These are phyloP conservation scores for Aspergillus saccharolyticus DNA, from an alignment of 495 filamentous ascomycete species.

Conservation along the genomic window DNA sequence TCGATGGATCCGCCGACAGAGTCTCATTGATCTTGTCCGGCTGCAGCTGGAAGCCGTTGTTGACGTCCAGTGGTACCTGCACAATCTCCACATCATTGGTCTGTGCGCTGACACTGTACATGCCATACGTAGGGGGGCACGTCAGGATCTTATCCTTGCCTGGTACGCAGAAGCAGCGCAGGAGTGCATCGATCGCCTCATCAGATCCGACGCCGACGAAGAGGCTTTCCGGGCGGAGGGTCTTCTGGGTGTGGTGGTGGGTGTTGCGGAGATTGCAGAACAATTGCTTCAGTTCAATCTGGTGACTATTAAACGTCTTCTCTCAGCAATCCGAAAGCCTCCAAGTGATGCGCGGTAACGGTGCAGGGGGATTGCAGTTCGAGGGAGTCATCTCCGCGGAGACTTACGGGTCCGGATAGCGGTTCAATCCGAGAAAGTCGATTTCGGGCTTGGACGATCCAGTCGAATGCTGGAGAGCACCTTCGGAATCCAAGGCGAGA, in stretches of 20 bases:
- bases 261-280: slow-evolving; percentile 88
- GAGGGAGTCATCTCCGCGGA: background rate
- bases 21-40: slow-evolving; percentile 59
- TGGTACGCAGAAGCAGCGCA: slow-evolving; percentile 87
- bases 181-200: slow-evolving; percentile 89
- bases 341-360: background rate
- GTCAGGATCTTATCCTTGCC: slow-evolving; percentile 85
- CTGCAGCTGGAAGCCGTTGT: slow-evolving; percentile 63
- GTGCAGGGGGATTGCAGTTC: background rate
- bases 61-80: slow-evolving; percentile 67
- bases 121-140: slow-evolving; percentile 95
- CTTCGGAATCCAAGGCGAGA: slow-evolving; percentile 44
- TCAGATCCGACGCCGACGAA: slow-evolving; percentile 95
- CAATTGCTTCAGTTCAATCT: slow-evolving; percentile 73
- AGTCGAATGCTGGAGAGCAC: slow-evolving; percentile 40
- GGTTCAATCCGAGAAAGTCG: slow-evolving; percentile 74
- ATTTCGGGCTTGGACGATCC: slow-evolving; percentile 43
- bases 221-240: slow-evolving; percentile 74
- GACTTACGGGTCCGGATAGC: slow-evolving; percentile 88
- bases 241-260: slow-evolving; percentile 67
- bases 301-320: slow-evolving; percentile 55
- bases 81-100: slow-evolving; percentile 87
- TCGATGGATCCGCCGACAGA: slow-evolving; percentile 57
- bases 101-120: slow-evolving; percentile 91
- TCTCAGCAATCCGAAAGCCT: background rate